phyloP scores from a whole-genome alignment of 2,329 filamentous ascomycete genomes.

The Fusarium brachygibbosum region DNA sequence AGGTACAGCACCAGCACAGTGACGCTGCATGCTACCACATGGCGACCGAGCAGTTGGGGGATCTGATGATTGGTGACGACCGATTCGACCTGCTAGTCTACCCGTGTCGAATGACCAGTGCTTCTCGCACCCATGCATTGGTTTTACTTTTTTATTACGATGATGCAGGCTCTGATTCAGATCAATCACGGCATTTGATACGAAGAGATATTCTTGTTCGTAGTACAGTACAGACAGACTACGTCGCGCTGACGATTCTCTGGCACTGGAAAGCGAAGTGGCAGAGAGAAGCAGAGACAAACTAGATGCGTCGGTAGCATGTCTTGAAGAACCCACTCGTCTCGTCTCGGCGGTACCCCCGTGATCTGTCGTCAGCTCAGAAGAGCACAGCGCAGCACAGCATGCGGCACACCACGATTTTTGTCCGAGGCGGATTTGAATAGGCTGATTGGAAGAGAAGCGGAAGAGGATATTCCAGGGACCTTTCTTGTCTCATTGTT shows the following conservation, averaged over 20 bases:
- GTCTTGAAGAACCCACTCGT: slow-evolving; percentile 31
- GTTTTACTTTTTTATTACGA: slow-evolving; percentile 6
- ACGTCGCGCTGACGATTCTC: slow-evolving; percentile 28
- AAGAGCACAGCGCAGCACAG: slow-evolving; percentile 35
- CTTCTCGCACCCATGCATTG: slow-evolving; percentile 9
- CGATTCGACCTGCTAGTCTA: slow-evolving; percentile 18
- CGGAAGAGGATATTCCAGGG: slow-evolving; percentile 34
- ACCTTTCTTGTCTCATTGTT: slow-evolving; percentile 35
- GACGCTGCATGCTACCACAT: slow-evolving; percentile 47
- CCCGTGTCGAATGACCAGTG: slow-evolving; percentile 17
- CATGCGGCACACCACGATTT: slow-evolving; percentile 41
- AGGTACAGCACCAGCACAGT: slow-evolving; percentile 30
- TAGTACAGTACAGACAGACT: slow-evolving; percentile 14
- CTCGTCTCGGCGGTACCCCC: slow-evolving; percentile 41
- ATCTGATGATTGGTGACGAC: slow-evolving; percentile 33
- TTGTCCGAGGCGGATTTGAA: slow-evolving; percentile 24
- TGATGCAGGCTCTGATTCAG: slow-evolving; percentile 15
- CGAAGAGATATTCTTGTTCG: slow-evolving; percentile 28
- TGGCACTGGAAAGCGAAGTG: neutral
- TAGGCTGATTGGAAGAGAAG: slow-evolving; percentile 38
- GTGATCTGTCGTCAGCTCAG: slow-evolving; percentile 47
- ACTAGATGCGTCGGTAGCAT: slow-evolving; percentile 21
- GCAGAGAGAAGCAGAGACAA: slow-evolving; percentile 7
- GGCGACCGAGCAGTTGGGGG: slow-evolving; percentile 35
- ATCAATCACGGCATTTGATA: slow-evolving; percentile 12